phyloP scores from a whole-genome alignment of 305 asterid genomes.

The Striga hermonthica region DNA sequence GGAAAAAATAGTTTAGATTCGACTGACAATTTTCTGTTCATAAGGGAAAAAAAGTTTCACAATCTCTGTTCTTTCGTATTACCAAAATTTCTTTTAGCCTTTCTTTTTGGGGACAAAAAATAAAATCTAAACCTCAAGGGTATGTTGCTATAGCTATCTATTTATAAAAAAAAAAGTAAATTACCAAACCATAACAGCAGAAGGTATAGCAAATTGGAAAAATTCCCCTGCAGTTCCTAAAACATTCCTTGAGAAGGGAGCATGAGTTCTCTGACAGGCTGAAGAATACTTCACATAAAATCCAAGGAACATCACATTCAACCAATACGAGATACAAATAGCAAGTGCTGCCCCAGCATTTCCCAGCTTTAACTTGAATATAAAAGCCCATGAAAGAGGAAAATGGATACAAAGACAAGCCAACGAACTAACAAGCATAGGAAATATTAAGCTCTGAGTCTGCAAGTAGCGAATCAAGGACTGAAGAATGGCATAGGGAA shows the following conservation, averaged over 20 bases:
- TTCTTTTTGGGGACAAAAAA: no score
- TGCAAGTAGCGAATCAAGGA: slow-evolving; percentile 35
- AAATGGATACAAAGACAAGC: slow-evolving; percentile 31
- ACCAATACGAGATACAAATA: slow-evolving; percentile 40
- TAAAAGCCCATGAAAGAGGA: slow-evolving; percentile 44
- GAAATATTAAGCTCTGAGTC: slow-evolving; percentile 43
- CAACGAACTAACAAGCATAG: slow-evolving; percentile 38
- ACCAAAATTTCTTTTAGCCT: no score
- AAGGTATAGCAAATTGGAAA: slow-evolving; percentile 41
- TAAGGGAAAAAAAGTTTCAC: background rate
- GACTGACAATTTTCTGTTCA: no score
- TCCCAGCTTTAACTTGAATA: slow-evolving; percentile 39
- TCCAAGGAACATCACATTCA: slow-evolving; percentile 38
- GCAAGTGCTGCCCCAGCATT: slow-evolving; percentile 42
- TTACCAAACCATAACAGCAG: slow-evolving; percentile 47
- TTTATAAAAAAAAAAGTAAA: background rate
- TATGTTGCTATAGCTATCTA: background rate
- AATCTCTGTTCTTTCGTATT: background rate
- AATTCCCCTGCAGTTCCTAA: slow-evolving; percentile 31
- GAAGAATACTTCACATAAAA: slow-evolving; percentile 42
- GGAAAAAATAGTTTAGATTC: no score
- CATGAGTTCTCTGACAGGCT: slow-evolving; percentile 36
- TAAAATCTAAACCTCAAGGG: background rate
- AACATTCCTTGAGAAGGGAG: slow-evolving; percentile 36
- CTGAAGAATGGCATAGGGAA: slow-evolving; percentile 42